phyloP scores from a whole-genome alignment of 2,329 filamentous ascomycete species.

The Hypoxylon sp. region DNA sequence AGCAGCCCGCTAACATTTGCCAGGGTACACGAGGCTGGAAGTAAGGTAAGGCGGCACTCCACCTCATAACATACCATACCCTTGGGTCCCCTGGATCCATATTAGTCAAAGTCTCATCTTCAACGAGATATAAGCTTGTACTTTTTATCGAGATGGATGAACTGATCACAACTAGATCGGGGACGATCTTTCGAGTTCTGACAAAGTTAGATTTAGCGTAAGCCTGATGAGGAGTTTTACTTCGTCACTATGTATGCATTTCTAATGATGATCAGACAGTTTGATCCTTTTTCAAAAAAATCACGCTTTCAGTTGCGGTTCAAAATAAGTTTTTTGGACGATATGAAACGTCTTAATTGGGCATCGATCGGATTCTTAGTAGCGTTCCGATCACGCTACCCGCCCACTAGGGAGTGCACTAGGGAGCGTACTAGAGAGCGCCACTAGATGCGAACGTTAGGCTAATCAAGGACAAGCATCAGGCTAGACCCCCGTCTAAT shows the following conservation, averaged over 20 bases:
- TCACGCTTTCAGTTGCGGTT: conserved; percentile 9
- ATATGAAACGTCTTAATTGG: conserved; percentile 12
- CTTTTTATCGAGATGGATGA: conserved; percentile 6
- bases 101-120: conserved; percentile 5
- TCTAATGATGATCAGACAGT: neutral
- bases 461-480: neutral
- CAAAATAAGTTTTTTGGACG: neutral
- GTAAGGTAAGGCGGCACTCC: conserved; percentile 6
- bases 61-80: conserved; percentile 15
- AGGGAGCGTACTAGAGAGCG: neutral
- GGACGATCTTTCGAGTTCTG: conserved; percentile 5
- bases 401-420: neutral
- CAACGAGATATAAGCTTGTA: neutral
- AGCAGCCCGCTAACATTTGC: conserved; percentile 12
- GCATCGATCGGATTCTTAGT: conserved; percentile 3
- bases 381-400: conserved; percentile 7
- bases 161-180: neutral
- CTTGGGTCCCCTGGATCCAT: conserved; percentile 14
- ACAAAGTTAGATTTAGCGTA: neutral
- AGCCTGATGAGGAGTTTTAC: neutral
- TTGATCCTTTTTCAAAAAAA: conserved; percentile 1
- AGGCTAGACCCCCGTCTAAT: conserved; percentile 6
- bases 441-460: neutral
- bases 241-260: neutral
- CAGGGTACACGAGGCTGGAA: conserved; percentile 23